Conservation (phyloP, 768 basidiomycete genomes). For the Russula sp. region DNA sequence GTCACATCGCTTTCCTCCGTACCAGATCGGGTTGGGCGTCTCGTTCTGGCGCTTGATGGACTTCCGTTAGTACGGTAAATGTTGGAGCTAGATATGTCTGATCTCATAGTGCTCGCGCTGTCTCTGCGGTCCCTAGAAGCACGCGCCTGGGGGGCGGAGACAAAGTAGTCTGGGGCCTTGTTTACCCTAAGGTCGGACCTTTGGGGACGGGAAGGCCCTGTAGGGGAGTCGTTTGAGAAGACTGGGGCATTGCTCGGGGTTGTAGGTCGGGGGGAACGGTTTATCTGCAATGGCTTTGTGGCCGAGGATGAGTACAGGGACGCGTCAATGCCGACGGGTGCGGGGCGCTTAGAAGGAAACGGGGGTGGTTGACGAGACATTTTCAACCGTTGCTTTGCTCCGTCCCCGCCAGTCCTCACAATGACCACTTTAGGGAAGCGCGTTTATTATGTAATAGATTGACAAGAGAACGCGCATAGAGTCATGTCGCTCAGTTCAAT, state of each 20-base stretch:
- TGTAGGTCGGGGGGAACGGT: constrained; percentile 17
- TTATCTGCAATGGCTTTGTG: constrained; percentile 20
- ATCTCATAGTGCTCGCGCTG: constrained; percentile 20
- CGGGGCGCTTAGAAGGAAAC: constrained; percentile 12
- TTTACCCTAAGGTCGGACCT: constrained; percentile 18
- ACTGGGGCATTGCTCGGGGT: constrained; percentile 21
- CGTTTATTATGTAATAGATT: constrained; percentile 11
- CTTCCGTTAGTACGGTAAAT: constrained; percentile 17
- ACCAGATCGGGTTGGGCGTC: neutral
- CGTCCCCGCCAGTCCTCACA: neutral
- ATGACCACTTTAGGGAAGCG: neutral
- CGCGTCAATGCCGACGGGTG: neutral
- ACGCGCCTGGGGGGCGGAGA: neutral
- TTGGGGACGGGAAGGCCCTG: constrained; percentile 21
- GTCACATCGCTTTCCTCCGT: constrained; percentile 17
- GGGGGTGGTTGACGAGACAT: constrained; percentile 17
- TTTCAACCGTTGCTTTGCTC: neutral
- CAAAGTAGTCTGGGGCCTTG: constrained; percentile 11
- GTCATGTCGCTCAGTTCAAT: neutral
- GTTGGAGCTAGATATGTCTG: constrained; percentile 14
- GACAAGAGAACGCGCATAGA: neutral
- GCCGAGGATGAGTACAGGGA: constrained; percentile 2
- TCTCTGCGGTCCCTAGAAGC: constrained; percentile 16
- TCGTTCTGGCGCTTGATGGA: constrained; percentile 11
- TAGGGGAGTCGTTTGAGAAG: constrained; percentile 15